Base-by-base conservation (phyloP, 257 asterid species). In the Scutellaria galericulata region DNA sequence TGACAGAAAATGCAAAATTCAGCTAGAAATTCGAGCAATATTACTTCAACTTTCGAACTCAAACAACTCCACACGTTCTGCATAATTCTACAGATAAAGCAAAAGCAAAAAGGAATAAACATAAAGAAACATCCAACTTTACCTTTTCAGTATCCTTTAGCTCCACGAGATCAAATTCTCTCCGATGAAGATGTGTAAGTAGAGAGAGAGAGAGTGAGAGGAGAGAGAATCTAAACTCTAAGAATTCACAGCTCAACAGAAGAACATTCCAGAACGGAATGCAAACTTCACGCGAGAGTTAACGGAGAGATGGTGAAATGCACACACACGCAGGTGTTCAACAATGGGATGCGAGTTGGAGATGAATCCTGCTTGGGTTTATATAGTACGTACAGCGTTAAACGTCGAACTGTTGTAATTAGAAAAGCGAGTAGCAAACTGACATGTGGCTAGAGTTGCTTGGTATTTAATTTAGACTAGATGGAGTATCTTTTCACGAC, bases 251-350 rank as follows among this genome's bases (percentile, higher is more conserved):
- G 41, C 79, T 78, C 85, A 78, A 83, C 81, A 54, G 88, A 84
- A 86, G 82, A 62, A 84, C 80, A 76, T 48, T 81, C 82, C 82
- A 66, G 68, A 42, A 68, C 51, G 79, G 77, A 80, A 80, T 83
- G 83, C 83, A 61, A 79, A 64, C 82, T 78, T 86, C 86, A 40
- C 60, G 71, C 52, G 66, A 78, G 82, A 57, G 64, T 8, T 20
- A 40, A 44, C 66, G 31, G 59, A 50, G 14, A 55, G 71, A 61
- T 50, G 8, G 71, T 55, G 78, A 47, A 66, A 69, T 31, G 50
- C 78, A 71, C 48, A 78, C 67, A 6, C 51, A 42, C 42, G 35
- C 52, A 44, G 41, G 45, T 37, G 78, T 10, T 52, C 66, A 59
- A 46, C 70, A 24, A 64, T 68, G 74, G 11, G 31, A 20, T 57